These are phyloP conservation scores for Bruguiera gymnorhiza DNA, from an alignment of 345 rosid species.

Conservation along the genomic window DNA sequence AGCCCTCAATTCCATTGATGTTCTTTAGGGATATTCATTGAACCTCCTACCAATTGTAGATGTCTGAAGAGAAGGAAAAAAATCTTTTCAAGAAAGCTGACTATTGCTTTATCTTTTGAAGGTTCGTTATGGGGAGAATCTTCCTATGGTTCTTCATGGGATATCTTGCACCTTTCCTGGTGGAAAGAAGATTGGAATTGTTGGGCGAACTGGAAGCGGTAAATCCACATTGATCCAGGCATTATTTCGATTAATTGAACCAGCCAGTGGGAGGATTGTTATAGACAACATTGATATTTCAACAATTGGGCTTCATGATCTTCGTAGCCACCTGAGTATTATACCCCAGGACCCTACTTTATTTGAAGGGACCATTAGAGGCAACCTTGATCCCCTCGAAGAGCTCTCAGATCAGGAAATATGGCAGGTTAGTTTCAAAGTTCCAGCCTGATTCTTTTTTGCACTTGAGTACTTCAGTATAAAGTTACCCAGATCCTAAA, in stretches of 20 bases:
- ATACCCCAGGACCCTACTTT: conserved; percentile 99
- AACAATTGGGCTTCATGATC: conserved; percentile 90
- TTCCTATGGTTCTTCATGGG: conserved; percentile 89
- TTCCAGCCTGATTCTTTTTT: conserved; percentile 1
- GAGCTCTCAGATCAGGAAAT: conserved; percentile 84
- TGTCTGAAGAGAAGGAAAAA: not conserved
- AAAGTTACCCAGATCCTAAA: not conserved
- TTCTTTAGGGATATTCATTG: too few species aligned
- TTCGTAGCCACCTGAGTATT: conserved; percentile 88
- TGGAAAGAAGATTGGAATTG: conserved; percentile 94
- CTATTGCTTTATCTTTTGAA: conserved; percentile 29
- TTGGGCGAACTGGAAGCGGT: conserved; percentile 98
- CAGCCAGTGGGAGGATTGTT: conserved; percentile 70
- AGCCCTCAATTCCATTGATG: too few species aligned
- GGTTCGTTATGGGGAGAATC: conserved; percentile 97
- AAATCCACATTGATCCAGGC: conserved; percentile 98
- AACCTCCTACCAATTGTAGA: too few species aligned
- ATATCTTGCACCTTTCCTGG: conserved; percentile 84
- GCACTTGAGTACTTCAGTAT: not conserved
- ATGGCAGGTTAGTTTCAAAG: conserved; percentile 64
- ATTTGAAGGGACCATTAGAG: conserved; percentile 93
- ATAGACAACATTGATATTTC: conserved; percentile 93
- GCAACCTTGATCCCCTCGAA: conserved; percentile 94
- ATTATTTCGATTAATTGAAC: conserved; percentile 90
- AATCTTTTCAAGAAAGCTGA: conserved; percentile 4